Conservation (phyloP, 305 asterid species). For the Fraxinus sp. region DNA sequence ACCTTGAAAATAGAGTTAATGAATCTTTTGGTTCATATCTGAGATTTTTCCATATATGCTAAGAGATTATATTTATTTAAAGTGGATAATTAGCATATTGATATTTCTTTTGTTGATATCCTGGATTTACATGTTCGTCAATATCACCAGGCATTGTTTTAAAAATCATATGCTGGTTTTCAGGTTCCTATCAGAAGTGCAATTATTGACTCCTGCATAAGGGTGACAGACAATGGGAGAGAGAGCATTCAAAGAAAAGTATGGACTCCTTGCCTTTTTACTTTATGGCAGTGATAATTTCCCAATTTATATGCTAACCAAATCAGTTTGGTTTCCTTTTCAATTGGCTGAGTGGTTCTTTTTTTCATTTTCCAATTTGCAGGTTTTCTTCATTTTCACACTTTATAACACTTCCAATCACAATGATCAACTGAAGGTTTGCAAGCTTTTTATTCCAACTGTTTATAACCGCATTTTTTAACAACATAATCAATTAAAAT, state of each 20-base stretch:
- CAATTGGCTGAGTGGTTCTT: conserved; percentile 7
- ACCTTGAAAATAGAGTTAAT: conserved; percentile 4
- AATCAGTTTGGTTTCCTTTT: conserved; percentile 8
- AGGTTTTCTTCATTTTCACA: conserved; percentile 89
- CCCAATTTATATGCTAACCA: conserved; percentile 11
- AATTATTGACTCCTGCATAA: conserved; percentile 86
- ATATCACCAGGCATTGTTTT: conserved; percentile 17
- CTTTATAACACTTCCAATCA: conserved; percentile 85
- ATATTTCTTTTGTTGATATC: not conserved
- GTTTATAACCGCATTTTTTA: conserved; percentile 22
- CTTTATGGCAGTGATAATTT: conserved; percentile 5
- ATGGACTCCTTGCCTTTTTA: conserved; percentile 23
- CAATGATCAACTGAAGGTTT: conserved; percentile 85
- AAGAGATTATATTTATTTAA: not conserved
- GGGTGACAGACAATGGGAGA: conserved; percentile 95
- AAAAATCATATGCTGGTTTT: conserved; percentile 10
- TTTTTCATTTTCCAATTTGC: conserved; percentile 25
- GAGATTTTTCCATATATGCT: conserved; percentile 6
- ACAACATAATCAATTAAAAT: conserved; percentile 20
- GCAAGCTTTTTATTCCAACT: conserved; percentile 28
- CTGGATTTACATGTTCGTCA: not conserved
- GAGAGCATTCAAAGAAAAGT: conserved; percentile 91
- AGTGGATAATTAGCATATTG: not conserved
- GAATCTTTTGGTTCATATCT: not conserved
- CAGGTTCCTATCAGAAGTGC: conserved; percentile 96